Evolutionary conservation across 2,329 filamentous ascomycete genomes (phyloP).

Genomic region (Tolypocladium sp.): DNA sequence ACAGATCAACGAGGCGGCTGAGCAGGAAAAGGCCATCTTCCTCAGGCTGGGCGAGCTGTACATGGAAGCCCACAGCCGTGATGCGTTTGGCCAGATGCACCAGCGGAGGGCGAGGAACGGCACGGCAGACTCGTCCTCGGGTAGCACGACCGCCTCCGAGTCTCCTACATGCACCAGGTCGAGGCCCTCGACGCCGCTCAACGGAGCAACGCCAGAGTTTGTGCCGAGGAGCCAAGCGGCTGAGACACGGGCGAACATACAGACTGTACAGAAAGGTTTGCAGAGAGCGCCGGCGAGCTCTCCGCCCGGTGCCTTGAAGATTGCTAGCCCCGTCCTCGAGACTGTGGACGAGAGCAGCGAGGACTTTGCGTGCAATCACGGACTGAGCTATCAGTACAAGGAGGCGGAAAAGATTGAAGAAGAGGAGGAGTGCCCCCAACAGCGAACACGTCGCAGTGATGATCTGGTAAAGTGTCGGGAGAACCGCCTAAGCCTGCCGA

Average conservation of each 20-base stretch:
- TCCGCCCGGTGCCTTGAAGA: neutral
- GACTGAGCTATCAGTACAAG: neutral
- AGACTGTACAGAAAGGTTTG: neutral
- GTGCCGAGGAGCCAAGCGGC: constrained; percentile 9
- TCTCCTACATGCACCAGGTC: neutral
- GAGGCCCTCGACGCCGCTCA: constrained; percentile 12
- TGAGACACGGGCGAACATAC: neutral
- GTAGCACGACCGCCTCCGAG: neutral
- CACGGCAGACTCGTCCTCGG: neutral
- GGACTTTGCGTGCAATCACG: constrained; percentile 7
- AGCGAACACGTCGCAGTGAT: neutral
- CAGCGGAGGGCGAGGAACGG: constrained; percentile 7
- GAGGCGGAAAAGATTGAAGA: neutral
- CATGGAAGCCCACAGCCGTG: constrained; percentile 36
- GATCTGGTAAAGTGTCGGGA: neutral
- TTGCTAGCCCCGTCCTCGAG: constrained; percentile 6
- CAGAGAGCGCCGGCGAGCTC: neutral
- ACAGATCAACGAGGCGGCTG: constrained; percentile 32
- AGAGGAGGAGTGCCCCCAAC: no score
- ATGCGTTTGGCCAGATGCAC: constrained; percentile 25
- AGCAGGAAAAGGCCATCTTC: constrained; percentile 36
- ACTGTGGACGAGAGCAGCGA: constrained; percentile 16
- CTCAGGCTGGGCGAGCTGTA: constrained; percentile 38
- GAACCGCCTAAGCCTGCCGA: constrained; percentile 2
- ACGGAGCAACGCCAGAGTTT: constrained; percentile 20